Conservation (phyloP, 2,329 filamentous ascomycete genomes). For the Exophiala oligosperma region DNA sequence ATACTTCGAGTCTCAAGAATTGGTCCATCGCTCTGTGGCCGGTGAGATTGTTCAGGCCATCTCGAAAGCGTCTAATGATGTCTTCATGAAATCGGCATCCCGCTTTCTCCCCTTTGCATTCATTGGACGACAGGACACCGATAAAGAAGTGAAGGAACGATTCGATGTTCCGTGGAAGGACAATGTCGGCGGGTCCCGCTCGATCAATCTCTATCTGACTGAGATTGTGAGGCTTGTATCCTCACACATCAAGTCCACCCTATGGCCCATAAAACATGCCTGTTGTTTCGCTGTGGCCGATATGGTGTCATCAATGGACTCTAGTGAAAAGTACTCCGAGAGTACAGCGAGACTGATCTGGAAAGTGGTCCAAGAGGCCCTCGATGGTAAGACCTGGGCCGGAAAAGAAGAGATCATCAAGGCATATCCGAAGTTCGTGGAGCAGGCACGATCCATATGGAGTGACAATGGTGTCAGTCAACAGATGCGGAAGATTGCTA, state of each 20-base stretch:
- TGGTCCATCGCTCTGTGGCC: conserved; percentile 70
- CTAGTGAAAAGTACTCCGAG: conserved; percentile 54
- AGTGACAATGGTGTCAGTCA: conserved; percentile 57
- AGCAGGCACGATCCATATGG: conserved; percentile 61
- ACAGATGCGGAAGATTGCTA: conserved; percentile 72
- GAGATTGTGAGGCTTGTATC: conserved; percentile 75
- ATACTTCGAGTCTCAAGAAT: conserved; percentile 81
- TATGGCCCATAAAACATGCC: conserved; percentile 89
- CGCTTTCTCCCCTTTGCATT: conserved; percentile 84
- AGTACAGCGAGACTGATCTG: conserved; percentile 67
- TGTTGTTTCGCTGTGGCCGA: conserved; percentile 79
- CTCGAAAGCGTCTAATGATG: conserved; percentile 83
- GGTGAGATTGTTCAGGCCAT: conserved; percentile 82
- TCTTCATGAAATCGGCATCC: conserved; percentile 75
- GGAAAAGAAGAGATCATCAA: conserved; percentile 85
- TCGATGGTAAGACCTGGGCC: conserved; percentile 87
- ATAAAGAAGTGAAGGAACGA: conserved; percentile 75
- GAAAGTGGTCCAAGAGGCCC: conserved; percentile 77
- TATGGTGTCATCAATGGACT: conserved; percentile 63
- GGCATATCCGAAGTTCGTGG: conserved; percentile 75
- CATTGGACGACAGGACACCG: conserved; percentile 79
- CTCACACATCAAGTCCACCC: conserved; percentile 71
- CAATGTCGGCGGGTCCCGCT: conserved; percentile 80
- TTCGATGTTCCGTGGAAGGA: conserved; percentile 87
- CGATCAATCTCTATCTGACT: conserved; percentile 77